A percentile compares a stretch with the other conserved stretches of the same genome.
These are phyloP conservation scores for Groenewaldozyma salmanticensis DNA, from an alignment of 805 yeast genomes.

Conservation along the genomic window DNA sequence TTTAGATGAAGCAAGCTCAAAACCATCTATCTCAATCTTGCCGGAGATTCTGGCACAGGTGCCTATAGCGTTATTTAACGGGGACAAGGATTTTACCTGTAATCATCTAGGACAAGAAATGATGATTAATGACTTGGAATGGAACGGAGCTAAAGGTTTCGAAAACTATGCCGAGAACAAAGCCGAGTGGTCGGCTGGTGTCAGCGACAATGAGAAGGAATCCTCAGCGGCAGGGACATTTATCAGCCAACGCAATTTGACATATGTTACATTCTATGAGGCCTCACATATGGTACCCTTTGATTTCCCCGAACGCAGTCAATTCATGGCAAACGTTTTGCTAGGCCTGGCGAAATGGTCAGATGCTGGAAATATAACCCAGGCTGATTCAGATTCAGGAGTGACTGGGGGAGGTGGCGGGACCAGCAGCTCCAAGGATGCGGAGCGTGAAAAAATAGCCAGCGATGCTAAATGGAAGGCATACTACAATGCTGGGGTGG, in stretches of 20 bases:
- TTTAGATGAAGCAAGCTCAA: slow-evolving; percentile 43
- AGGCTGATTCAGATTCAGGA: slow-evolving; percentile 3
- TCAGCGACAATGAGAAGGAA: slow-evolving; percentile 15
- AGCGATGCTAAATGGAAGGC: slow-evolving; percentile 28
- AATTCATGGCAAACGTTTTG: slow-evolving; percentile 55
- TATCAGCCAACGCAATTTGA: slow-evolving; percentile 57
- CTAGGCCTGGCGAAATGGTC: slow-evolving; percentile 19
- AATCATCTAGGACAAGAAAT: slow-evolving; percentile 68
- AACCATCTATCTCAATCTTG: slow-evolving; percentile 56
- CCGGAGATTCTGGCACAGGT: slow-evolving; percentile 50
- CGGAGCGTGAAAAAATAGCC: slow-evolving; percentile 17
- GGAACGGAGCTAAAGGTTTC: slow-evolving; percentile 44
- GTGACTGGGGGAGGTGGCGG: not conserved
- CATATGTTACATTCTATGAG: slow-evolving; percentile 62
- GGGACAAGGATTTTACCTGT: slow-evolving; percentile 84
- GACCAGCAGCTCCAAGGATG: slow-evolving; percentile 4
- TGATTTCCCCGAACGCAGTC: slow-evolving; percentile 59
- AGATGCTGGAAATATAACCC: slow-evolving; percentile 7
- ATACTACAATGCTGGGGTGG: slow-evolving; percentile 29
- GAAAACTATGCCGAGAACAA: slow-evolving; percentile 6
- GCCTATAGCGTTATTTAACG: slow-evolving; percentile 69
- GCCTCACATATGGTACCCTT: slow-evolving; percentile 94
- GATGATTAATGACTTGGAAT: slow-evolving; percentile 49
- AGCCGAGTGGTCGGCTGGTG: not conserved
- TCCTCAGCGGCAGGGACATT: slow-evolving; percentile 32